phyloP scores from a whole-genome alignment of 495 filamentous ascomycete genomes.

The Neurospora pannonica region DNA sequence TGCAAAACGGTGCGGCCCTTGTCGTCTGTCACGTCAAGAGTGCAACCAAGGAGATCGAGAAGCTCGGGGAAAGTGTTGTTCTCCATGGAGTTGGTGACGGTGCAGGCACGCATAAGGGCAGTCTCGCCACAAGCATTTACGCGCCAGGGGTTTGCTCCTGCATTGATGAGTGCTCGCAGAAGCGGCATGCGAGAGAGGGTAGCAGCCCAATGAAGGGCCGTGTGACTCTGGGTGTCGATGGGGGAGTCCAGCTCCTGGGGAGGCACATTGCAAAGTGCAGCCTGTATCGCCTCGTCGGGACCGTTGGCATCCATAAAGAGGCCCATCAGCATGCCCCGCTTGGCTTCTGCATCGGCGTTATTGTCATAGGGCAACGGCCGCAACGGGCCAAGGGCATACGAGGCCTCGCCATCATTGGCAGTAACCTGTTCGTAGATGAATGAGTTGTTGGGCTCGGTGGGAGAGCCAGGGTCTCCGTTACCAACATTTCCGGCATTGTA shows the following conservation, averaged over 20 bases:
- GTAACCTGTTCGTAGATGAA: slow-evolving; percentile 63
- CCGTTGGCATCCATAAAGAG: slow-evolving; percentile 72
- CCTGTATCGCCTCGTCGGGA: slow-evolving; percentile 38
- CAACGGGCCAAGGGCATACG: slow-evolving; percentile 48
- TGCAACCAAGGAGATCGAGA: slow-evolving; percentile 78
- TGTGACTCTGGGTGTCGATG: slow-evolving; percentile 77
- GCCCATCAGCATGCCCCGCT: slow-evolving; percentile 72
- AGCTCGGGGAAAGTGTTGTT: slow-evolving; percentile 71
- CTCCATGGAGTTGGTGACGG: slow-evolving; percentile 85
- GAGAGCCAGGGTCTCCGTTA: slow-evolving; percentile 41
- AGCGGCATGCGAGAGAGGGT: slow-evolving; percentile 80
- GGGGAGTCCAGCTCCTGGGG: slow-evolving; percentile 80
- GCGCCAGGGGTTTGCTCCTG: slow-evolving; percentile 76
- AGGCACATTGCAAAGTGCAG: slow-evolving; percentile 47
- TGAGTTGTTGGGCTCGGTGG: slow-evolving; percentile 80
- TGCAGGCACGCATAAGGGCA: slow-evolving; percentile 77
- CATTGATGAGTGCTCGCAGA: slow-evolving; percentile 65
- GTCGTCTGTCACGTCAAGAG: slow-evolving; percentile 80
- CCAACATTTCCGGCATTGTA: slow-evolving; percentile 27
- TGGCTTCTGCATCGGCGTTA: slow-evolving; percentile 58
- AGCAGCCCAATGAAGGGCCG: slow-evolving; percentile 93
- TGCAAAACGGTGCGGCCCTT: slow-evolving; percentile 87
- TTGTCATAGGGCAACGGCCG: slow-evolving; percentile 61
- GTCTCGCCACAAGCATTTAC: slow-evolving; percentile 85
- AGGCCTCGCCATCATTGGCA: slow-evolving; percentile 37